A percentile compares a stretch with the other conserved stretches of the same genome.
These are phyloP conservation scores for Edhazardia aedis DNA, from an alignment of 371 early-diverging fungal species.

Conservation along the genomic window DNA sequence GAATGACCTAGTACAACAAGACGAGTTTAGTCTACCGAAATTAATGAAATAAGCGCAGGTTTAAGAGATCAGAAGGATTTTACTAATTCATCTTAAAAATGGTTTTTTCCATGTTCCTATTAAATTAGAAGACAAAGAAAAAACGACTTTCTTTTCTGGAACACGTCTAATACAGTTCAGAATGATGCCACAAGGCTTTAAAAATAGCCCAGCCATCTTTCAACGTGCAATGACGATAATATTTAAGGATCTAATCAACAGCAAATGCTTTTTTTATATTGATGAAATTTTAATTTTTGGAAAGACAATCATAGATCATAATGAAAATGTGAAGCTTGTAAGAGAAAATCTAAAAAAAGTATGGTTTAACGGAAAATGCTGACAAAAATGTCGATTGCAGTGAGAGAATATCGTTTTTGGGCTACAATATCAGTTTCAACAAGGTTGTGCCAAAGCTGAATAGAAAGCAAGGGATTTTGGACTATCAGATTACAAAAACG, in stretches of 20 bases:
- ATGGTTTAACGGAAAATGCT: conserved; percentile 6
- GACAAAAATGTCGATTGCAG: conserved; percentile 1
- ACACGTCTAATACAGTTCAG: not conserved
- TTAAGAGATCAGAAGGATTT: not conserved
- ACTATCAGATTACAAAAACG: not conserved
- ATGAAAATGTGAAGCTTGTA: conserved; percentile 6
- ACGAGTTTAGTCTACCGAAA: conserved; percentile 4
- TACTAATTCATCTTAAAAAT: conserved; percentile 5
- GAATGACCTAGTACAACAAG: not conserved
- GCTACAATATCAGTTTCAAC: not conserved
- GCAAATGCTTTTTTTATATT: conserved; percentile 9
- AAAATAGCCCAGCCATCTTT: too few species aligned
- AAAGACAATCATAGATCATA: conserved; percentile 6
- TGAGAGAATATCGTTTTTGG: not conserved
- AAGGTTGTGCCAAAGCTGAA: not conserved
- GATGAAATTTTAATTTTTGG: conserved; percentile 10
- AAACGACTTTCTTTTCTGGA: conserved; percentile 1
- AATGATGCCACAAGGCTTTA: too few species aligned
- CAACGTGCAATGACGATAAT: conserved; percentile 11
- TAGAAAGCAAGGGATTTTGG: not conserved
- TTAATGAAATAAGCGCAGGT: not conserved
- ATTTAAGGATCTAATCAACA: conserved; percentile 5
- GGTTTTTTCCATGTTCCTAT: conserved; percentile 3
- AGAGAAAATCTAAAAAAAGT: conserved; percentile 2
- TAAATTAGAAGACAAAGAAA: not conserved